A percentile compares a stretch with the other conserved stretches of the same genome.
Evolutionary conservation across 129 eudicot species (phyloP).

Genomic region (Gnaphalium uliginosum): DNA sequence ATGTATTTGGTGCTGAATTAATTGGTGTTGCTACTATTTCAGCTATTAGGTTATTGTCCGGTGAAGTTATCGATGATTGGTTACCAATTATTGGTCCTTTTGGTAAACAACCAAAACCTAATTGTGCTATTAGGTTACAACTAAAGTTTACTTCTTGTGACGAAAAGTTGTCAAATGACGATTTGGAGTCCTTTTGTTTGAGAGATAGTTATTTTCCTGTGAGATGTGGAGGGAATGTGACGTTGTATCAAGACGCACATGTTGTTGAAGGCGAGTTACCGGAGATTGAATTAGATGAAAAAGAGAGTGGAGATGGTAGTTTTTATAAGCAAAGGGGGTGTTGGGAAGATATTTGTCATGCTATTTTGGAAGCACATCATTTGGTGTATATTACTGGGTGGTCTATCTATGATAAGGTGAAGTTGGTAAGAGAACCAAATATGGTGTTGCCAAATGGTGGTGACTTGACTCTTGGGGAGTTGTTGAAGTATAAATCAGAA

Average conservation of each 20-base stretch:
- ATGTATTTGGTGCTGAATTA: constrained; percentile 70
- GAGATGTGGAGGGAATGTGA: constrained; percentile 61
- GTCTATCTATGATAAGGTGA: constrained; percentile 75
- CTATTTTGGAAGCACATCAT: constrained; percentile 80
- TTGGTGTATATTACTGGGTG: constrained; percentile 75
- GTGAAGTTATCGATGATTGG: constrained; percentile 72
- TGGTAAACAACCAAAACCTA: constrained; percentile 66
- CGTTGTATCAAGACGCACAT: constrained; percentile 83
- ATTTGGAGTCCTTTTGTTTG: constrained; percentile 39
- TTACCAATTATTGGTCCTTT: constrained; percentile 49
- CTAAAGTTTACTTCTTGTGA: constrained; percentile 48
- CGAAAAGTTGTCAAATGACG: constrained; percentile 12
- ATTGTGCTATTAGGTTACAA: constrained; percentile 51
- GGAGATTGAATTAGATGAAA: constrained; percentile 49
- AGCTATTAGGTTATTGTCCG: constrained; percentile 43
- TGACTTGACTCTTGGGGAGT: constrained; percentile 62
- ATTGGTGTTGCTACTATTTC: constrained; percentile 63
- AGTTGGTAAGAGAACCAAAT: constrained; percentile 73
- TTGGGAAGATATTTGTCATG: constrained; percentile 89
- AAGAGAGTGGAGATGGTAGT: not conserved
- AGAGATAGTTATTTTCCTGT: constrained; percentile 68
- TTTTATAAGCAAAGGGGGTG: constrained; percentile 47
- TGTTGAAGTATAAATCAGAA: constrained; percentile 74
- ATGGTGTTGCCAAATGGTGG: constrained; percentile 60
- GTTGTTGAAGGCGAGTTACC: constrained; percentile 60